A percentile compares a stretch with the other conserved stretches of the same genome.
phyloP scores from a whole-genome alignment of 306 rosid species.

The Carpinus fangiana region DNA sequence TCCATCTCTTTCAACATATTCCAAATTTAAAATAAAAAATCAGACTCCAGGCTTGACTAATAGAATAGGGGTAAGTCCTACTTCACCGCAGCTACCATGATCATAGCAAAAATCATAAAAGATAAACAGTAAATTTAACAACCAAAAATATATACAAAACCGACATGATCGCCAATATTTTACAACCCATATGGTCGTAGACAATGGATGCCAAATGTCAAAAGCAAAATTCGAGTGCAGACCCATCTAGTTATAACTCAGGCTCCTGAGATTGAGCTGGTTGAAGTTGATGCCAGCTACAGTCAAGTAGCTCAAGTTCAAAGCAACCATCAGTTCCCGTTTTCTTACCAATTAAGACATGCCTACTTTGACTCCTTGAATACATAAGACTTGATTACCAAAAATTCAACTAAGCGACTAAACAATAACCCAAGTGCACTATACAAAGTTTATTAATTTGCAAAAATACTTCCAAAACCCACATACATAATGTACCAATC shows the following conservation, averaged over 20 bases:
- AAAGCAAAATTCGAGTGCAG: slow-evolving; percentile 25
- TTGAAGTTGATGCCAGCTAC: slow-evolving; percentile 19
- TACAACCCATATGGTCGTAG: slow-evolving; percentile 17
- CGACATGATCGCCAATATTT: slow-evolving; percentile 11
- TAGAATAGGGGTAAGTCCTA: no score
- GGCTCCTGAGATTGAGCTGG: slow-evolving; percentile 34
- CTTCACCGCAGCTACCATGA: no score
- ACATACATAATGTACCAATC: background rate
- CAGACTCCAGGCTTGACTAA: no score
- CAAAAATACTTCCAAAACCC: slow-evolving; percentile 24
- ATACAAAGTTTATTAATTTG: slow-evolving; percentile 28
- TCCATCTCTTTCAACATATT: slow-evolving; percentile 9
- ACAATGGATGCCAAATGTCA: slow-evolving; percentile 21
- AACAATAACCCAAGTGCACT: slow-evolving; percentile 25
- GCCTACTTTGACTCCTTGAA: slow-evolving; percentile 44
- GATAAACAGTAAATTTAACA: background rate
- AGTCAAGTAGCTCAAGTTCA: slow-evolving; percentile 35
- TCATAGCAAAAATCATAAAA: background rate
- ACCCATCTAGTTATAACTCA: slow-evolving; percentile 23
- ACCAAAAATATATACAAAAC: slow-evolving; percentile 14
- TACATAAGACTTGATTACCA: slow-evolving; percentile 23
- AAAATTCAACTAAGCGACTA: slow-evolving; percentile 20
- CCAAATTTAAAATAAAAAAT: background rate
- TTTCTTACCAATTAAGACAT: slow-evolving; percentile 32
- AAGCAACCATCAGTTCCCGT: slow-evolving; percentile 38